Evolutionary conservation across 306 rosid species (phyloP), one percentile per base, ranked within the genome.

Genomic region (Vachellia pachyceras): DNA sequence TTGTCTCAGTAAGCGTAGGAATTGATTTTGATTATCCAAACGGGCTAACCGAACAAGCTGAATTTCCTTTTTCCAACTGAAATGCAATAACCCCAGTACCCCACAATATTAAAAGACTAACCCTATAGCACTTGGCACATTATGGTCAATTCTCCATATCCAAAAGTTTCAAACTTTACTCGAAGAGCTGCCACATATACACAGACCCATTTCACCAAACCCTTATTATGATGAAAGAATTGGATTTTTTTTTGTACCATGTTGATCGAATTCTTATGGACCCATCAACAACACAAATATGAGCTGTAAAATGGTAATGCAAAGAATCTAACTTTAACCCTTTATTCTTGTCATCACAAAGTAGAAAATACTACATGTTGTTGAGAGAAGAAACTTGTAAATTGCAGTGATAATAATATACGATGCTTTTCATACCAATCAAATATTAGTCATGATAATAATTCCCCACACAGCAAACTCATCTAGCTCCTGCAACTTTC

Each of bases 311-410:
- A 70, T 61, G 18, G 68, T 14, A 61, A 20, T 23, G 4, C 33
- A 23, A 69, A 49, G 81, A 80, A 86, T 83, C 72, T 49, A 22
- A 39, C 76, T 83, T 77, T 29, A 60, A 63, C 29, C 55, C 69
- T 83, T 83, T 77, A 83, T 76, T 72, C 60, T 55, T 50, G 81
- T 60, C 63, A 33, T 40, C 40, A 36, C 45, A 82, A 76, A 79
- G 80, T 58, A 77, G 79, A 23, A 57, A 57, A 22, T 10, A 58
- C 35, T 57, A 57, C 35, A 57, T n/a, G 5, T 22, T 57, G 33
- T 15, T 49, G n/a, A 5, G 7, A 50, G 58, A 50, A n/a, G 25
- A 54, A n/a, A 54, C 9, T 20, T 54, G 6, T 18, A 52, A 18
- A n/a, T n/a, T n/a, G n/a, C n/a, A n/a, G n/a, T 6, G 1, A n/a